A percentile compares a stretch with the other conserved stretches of the same genome.
Conservation (phyloP, 164 flowering plant genomes). For the Chimonanthus praecox region DNA sequence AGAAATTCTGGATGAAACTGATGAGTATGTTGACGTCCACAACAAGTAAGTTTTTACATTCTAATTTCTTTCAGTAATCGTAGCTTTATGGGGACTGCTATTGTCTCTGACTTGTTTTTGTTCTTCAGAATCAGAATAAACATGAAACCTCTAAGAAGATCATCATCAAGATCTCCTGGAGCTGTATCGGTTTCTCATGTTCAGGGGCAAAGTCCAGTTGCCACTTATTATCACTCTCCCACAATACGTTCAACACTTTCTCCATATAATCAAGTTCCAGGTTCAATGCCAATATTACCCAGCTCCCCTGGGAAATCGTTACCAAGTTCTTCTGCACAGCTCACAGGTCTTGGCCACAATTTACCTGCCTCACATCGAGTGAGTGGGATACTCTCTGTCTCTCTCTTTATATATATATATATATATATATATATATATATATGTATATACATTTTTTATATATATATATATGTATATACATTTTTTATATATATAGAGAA, state of each 20-base stretch:
- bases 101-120: not conserved
- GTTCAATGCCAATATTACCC: constrained; percentile 21
- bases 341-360: constrained; percentile 2
- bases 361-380: constrained; percentile 31
- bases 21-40: constrained; percentile 43
- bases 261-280: constrained; percentile 31
- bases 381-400: not conserved
- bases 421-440: too few species aligned
- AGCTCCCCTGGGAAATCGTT: constrained; percentile 29
- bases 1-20: constrained; percentile 68
- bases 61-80: not conserved
- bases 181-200: constrained; percentile 14
- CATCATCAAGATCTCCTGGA: constrained; percentile 28
- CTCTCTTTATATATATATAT: not conserved
- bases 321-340: constrained; percentile 22
- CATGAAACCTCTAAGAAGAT: constrained; percentile 15
- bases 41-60: constrained; percentile 32
- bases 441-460: too few species aligned
- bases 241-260: constrained; percentile 35
- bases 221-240: constrained; percentile 31
- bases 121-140: constrained; percentile 28
- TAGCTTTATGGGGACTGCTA: not conserved
- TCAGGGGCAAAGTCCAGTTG: constrained; percentile 22
- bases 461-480: not conserved
- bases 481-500: too few species aligned